Conservation (phyloP, 2,329 filamentous ascomycete species). For the Epichloe uncinata region DNA sequence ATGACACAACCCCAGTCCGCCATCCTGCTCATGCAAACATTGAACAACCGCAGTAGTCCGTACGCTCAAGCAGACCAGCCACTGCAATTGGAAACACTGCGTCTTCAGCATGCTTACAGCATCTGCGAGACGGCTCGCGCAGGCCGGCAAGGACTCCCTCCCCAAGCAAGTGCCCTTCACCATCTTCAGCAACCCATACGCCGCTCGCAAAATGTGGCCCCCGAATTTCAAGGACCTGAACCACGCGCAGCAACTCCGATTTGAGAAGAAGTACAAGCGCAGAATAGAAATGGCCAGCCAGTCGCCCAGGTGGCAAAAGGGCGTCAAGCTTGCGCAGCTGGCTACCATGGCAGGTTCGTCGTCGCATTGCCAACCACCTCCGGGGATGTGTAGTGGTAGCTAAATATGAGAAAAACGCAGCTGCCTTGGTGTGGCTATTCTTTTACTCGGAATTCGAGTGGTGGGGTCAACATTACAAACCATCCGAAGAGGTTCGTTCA, state of each 20-base stretch:
- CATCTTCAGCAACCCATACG: conserved; percentile 43
- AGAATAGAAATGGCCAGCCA: conserved; percentile 48
- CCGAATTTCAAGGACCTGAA: conserved; percentile 61
- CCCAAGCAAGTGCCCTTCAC: conserved; percentile 16
- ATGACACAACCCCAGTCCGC: neutral
- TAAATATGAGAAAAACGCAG: conserved; percentile 9
- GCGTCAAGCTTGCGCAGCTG: conserved; percentile 51
- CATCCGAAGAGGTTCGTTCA: conserved; percentile 24
- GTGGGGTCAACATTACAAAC: conserved; percentile 29
- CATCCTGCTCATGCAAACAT: neutral
- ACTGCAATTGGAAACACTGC: neutral
- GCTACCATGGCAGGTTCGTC: conserved; percentile 41
- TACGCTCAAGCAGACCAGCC: neutral
- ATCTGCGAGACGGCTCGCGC: conserved; percentile 20
- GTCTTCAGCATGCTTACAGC: conserved; percentile 21
- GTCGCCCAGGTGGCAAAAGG: conserved; percentile 48
- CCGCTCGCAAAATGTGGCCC: conserved; percentile 62
- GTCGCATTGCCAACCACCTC: conserved; percentile 22
- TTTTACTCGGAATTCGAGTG: conserved; percentile 32
- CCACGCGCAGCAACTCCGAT: conserved; percentile 59
- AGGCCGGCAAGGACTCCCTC: conserved; percentile 16
- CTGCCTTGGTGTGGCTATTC: conserved; percentile 23
- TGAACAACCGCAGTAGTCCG: neutral
- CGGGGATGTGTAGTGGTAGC: neutral
- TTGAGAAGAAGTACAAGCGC: conserved; percentile 68